Percentiles rank a stretch among this genome's conserved stretches.
phyloP scores from a whole-genome alignment of 208 protist species.

The Trypanosoma congolense region DNA sequence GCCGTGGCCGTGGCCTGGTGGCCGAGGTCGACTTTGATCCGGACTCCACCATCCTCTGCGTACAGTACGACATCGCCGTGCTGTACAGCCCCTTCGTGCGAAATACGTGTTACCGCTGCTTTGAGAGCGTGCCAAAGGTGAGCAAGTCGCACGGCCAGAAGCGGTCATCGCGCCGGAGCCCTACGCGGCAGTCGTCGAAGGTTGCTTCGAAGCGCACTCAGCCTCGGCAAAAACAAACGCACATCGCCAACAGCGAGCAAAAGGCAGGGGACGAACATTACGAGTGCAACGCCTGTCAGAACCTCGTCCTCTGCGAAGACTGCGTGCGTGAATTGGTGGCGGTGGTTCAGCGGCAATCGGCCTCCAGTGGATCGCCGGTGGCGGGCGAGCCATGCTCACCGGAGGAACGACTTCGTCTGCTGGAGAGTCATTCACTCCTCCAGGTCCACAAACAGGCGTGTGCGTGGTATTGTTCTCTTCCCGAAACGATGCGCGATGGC shows the following conservation, averaged over 20 bases:
- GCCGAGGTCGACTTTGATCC: conserved; percentile 29
- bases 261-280: conserved; percentile 17
- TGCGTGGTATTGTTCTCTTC: conserved; percentile 64
- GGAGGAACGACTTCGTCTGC: conserved; percentile 23
- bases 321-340: conserved; percentile 20
- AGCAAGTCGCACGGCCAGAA: neutral
- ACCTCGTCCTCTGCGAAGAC: conserved; percentile 53
- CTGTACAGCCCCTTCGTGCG: conserved; percentile 64
- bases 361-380: neutral
- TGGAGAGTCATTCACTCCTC: conserved; percentile 25
- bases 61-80: conserved; percentile 52
- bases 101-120: conserved; percentile 56
- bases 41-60: conserved; percentile 32
- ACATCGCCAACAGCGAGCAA: neutral
- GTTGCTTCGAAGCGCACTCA: neutral
- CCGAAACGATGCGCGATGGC: conserved; percentile 42
- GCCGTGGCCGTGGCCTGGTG: conserved; percentile 59
- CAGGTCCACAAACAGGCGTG: conserved; percentile 53
- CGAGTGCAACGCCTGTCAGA: conserved; percentile 56
- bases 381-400: conserved; percentile 20
- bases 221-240: neutral
- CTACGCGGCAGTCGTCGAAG: too few relatives aligned
- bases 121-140: conserved; percentile 13
- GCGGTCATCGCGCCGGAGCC: too few relatives aligned
- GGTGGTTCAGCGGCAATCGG: conserved; percentile 13